Evolutionary conservation across 2,329 filamentous ascomycete genomes (phyloP), one percentile per base, ranked within the genome.

Genomic region (Chaetomium sp.): DNA sequence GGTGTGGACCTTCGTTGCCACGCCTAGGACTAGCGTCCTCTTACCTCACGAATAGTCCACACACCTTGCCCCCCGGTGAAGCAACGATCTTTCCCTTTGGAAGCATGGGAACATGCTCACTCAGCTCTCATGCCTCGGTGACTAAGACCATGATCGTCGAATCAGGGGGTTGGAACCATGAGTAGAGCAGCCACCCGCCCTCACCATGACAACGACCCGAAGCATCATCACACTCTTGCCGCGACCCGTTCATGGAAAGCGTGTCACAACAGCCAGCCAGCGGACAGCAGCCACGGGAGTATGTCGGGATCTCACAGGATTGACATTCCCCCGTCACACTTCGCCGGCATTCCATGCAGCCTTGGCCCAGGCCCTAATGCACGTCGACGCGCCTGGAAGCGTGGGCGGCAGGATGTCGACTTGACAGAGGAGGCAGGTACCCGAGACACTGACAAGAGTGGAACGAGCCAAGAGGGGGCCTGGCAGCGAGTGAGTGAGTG

Each of bases 291-390:
- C 21, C 6, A 23, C 54, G 45, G 53, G 12, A 21, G 21, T 45
- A 31, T 25, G 2, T 63, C 47, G 54, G 61, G 35, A 53, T 59
- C 35, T n/a, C 8, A 13, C 55, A 25, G 23, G 47, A 23, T 25
- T 31, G 27, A 10, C 54, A 38, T 60, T 60, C 56, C 21, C 57
- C 27, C 54, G 29, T 60, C 58, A 45, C 33, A 5, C 50, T 58
- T 57, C 53, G 16, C 33, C n/a, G 57, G 33, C 33, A 35, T 63
- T 64, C 65, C 10, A 64, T 65, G 57, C 60, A 65, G 63, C 49
- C 59, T 47, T 65, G 38, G 31, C 47, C 49, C 21, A 16, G 23
- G 2, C 53, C 21, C 13, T 38, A 13, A 65, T 63, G 60, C 63
- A 62, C 13, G 59, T 60, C 42, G 62, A 59, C 64, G 13, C 55